Base-by-base conservation (phyloP, 495 filamentous ascomycete species). In the Penicillium desertorum region DNA sequence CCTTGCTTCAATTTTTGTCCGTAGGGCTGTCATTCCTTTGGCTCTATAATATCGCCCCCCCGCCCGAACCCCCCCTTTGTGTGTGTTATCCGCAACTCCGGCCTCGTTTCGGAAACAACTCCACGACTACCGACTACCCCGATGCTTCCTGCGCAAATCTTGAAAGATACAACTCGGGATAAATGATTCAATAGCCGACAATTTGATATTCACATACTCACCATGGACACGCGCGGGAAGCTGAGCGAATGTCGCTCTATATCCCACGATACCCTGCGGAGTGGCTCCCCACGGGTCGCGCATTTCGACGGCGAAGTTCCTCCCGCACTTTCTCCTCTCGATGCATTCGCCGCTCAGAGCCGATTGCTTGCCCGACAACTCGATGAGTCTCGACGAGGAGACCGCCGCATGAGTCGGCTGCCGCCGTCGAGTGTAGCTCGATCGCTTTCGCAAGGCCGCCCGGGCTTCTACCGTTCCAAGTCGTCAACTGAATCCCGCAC, bases 291-390 rank as follows among this genome's bases (percentile, higher is more conserved):
- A 42, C 84, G 88, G 51, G 76, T 92, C 58, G 70, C 75, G 57
- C 89, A 93, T 67, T 79, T 87, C 51, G 87, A 88, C 48, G 94
- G 93, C 47, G 94, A 96, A 63, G 81, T 91, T 10, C 93, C 94
- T 32, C 94, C 94, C 16, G 88, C 92, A 30, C 83, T 97, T 47
- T 98, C 94, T 2, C 94, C 94, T 16, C 83, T 98, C 45, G 94
- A 98, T 79, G 93, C 94, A 39, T 90, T 98, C 60, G 91, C 91
- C 17, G 81, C 90, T 57, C 92, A 96, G 61, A 92, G 91, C 56
- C 87, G 92, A 48, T 69, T 93, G 60, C 81, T 98, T 45, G 89
- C 90, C n/a, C 88, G 84, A 71, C 87, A 95, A 69, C 81, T 98
- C 37, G 86, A 96, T 62, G 86, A 91, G 57, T 88, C 85, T 54